These are phyloP conservation scores for Pythium dissimile DNA, from an alignment of 352 stramenopile species.

Conservation along the genomic window DNA sequence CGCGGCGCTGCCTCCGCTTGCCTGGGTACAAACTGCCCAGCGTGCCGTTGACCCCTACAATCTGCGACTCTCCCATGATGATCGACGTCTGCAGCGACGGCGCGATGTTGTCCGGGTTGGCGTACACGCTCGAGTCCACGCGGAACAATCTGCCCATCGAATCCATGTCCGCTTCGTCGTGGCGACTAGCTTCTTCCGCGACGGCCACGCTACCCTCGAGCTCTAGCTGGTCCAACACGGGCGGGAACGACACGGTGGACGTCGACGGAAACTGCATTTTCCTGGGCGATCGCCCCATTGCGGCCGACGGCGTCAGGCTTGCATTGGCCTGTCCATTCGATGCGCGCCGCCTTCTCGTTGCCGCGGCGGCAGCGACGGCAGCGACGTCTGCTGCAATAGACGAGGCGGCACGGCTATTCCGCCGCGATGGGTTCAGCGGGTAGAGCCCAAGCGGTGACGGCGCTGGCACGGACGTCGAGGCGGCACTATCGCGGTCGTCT, in stretches of 20 bases:
- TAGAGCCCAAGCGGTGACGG: not conserved
- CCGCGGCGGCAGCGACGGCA: not conserved
- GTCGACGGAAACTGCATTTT: slow-evolving; percentile 11
- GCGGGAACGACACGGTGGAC: slow-evolving; percentile 14
- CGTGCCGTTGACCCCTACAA: slow-evolving; percentile 28
- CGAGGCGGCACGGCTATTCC: not conserved
- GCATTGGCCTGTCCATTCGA: not conserved
- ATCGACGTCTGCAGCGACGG: slow-evolving; percentile 72
- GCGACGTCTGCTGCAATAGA: not conserved
- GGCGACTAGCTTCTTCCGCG: not conserved
- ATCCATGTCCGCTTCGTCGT: slow-evolving; percentile 23
- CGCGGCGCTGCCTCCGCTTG: slow-evolving; percentile 21
- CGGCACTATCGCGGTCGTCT: slow-evolving; percentile 18
- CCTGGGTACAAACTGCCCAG: slow-evolving; percentile 24
- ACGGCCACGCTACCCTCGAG: slow-evolving; percentile 10
- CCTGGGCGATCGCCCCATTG: not conserved
- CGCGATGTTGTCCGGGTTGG: slow-evolving; percentile 72
- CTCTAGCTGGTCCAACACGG: slow-evolving; percentile 14
- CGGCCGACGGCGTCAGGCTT: not conserved
- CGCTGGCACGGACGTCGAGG: not conserved
- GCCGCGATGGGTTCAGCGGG: not conserved
- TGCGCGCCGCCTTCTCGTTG: not conserved
- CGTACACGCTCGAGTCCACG: slow-evolving; percentile 59
- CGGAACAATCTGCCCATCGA: slow-evolving; percentile 70
- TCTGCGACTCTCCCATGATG: slow-evolving; percentile 64